Base-by-base conservation (phyloP, 1,284 basidiomycete species). In the Fomes fomentarius region DNA sequence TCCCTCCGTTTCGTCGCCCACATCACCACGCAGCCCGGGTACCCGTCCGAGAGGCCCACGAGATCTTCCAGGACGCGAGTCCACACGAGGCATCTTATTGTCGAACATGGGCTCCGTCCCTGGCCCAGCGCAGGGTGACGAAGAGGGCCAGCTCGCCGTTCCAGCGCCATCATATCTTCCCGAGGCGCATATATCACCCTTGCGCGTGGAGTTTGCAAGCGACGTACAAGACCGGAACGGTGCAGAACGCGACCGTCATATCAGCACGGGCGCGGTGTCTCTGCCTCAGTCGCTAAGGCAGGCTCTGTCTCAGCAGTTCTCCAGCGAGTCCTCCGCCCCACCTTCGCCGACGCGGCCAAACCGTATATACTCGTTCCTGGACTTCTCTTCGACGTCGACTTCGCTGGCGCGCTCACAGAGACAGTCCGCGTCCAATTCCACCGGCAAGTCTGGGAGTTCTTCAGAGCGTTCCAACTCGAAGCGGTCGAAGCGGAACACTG, bases 281-380 rank as follows among this genome's bases (percentile, higher is more conserved):
- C 64, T 60, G 54, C 74, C 56, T 2, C 57, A 61, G 15, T 69
- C 69, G 28, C 54, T 66, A 24, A 54, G 52, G 48, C 63, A 62
- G 44, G 65, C 63, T n/a, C 53, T 66, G 21, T 15, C 60, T 12
- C 43, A 54, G 39, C 53, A 56, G 34, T 22, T 11, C 14, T 37
- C 40, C 30, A 49, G 15, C 28, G 21, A 43, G 19, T 25, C 42
- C 12, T 40, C 59, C 15, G 48, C 38, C 6, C 48, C 57, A 12
- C 53, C 57, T 14, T 48, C 56, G 28, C 57, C 57, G 28, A 35
- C 55, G 39, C 53, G 57, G 51, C 63, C 52, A 53, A 64, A 61
- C 55, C 69, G 64, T 47, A 72, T 70, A 28, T 70, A 74, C 41
- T 87, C 85, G 0, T 87, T 87, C 71, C 73, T 87, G 21, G 85